phyloP scores from a whole-genome alignment of 2,329 filamentous ascomycete species.

The Diatrype stigma region DNA sequence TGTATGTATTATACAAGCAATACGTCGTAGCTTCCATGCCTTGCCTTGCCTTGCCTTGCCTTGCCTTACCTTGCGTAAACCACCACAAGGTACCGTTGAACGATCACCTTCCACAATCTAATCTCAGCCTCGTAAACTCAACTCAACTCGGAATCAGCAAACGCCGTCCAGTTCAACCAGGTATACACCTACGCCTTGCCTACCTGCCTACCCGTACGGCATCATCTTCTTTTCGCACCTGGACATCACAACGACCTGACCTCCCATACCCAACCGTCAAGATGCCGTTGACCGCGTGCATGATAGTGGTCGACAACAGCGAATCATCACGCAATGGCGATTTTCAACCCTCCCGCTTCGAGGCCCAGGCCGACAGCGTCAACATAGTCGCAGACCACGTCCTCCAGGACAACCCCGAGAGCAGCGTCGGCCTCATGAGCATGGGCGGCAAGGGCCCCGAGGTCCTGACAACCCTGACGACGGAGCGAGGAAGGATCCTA shows the following conservation, averaged over 20 bases:
- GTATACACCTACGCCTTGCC: no score
- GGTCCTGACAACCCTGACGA: constrained; percentile 92
- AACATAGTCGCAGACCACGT: constrained; percentile 95
- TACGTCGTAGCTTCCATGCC: neutral
- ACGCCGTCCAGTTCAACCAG: no score
- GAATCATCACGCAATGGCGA: constrained; percentile 98
- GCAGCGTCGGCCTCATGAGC: constrained; percentile 95
- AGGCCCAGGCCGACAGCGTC: constrained; percentile 92
- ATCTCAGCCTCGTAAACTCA: no score
- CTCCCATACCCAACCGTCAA: constrained; percentile 45
- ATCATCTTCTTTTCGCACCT: neutral
- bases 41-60: no score
- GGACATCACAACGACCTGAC: neutral
- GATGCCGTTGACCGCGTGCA: constrained; percentile 98
- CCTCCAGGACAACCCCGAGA: constrained; percentile 92
- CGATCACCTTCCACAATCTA: neutral
- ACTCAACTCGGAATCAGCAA: no score
- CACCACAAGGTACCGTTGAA: neutral
- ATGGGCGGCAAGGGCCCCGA: constrained; percentile 98
- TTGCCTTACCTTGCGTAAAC: neutral
- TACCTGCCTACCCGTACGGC: neutral
- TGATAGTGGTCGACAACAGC: constrained; percentile 99
- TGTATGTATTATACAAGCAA: no score
- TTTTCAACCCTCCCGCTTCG: constrained; percentile 84
- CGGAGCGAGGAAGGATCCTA: constrained; percentile 92